Conservation (phyloP, 2,329 filamentous ascomycete genomes). For the Talaromyces pinophilus region DNA sequence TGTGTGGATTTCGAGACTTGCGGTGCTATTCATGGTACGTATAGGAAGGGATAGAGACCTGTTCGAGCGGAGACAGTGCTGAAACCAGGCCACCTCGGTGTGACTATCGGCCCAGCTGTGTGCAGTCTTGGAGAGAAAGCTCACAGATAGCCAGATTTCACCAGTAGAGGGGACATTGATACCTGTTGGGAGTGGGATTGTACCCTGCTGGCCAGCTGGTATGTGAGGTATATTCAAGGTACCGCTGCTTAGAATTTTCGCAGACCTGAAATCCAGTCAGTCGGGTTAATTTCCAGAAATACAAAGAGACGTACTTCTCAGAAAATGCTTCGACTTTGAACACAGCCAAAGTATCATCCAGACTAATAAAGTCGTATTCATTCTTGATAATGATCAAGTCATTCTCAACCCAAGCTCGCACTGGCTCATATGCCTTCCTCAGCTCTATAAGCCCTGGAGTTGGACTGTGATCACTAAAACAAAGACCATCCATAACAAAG, state of each 20-base stretch:
- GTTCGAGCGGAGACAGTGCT: neutral
- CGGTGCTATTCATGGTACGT: neutral
- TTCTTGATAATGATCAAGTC: constrained; percentile 38
- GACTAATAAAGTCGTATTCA: neutral
- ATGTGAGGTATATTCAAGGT: neutral
- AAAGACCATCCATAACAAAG: constrained; percentile 64
- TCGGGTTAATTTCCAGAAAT: neutral
- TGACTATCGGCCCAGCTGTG: neutral
- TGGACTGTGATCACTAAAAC: constrained; percentile 53
- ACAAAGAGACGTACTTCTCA: neutral
- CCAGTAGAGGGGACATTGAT: neutral
- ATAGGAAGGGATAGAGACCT: neutral
- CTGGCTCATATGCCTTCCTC: constrained; percentile 60
- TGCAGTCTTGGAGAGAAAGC: constrained; percentile 1
- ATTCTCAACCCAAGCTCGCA: constrained; percentile 31
- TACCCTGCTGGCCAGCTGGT: neutral
- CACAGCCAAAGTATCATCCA: neutral
- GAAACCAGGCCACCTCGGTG: constrained; percentile 8
- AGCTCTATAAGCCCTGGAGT: constrained; percentile 58
- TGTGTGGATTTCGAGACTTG: neutral
- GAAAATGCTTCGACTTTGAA: neutral
- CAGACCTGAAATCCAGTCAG: neutral
- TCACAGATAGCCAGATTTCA: constrained; percentile 14
- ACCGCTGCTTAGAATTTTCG: neutral
- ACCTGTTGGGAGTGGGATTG: neutral